Conservation (phyloP, 176 grass and related monocot species). For the Dendrocalamus sinicus region DNA sequence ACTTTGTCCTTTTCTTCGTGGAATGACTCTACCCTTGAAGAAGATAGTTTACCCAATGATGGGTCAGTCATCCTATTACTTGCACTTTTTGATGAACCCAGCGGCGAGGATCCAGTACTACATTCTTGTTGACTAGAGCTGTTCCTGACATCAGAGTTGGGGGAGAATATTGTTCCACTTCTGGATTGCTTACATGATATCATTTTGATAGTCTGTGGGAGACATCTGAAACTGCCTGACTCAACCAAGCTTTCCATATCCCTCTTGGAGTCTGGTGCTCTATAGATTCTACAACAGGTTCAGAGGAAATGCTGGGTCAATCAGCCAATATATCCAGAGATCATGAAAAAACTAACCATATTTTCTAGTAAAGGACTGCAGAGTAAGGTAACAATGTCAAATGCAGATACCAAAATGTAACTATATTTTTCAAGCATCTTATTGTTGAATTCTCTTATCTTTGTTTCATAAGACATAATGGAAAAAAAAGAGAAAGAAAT, state of each 20-base stretch:
- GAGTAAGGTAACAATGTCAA: neutral
- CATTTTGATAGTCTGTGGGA: conserved; percentile 77
- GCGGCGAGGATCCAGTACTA: conserved; percentile 63
- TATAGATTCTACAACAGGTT: conserved; percentile 53
- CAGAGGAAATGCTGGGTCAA: conserved; percentile 28
- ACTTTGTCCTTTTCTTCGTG: conserved; percentile 76
- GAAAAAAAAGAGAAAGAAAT: neutral
- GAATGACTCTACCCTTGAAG: conserved; percentile 76
- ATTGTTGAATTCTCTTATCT: neutral
- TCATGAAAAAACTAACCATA: conserved; percentile 6
- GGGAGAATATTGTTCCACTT: conserved; percentile 65
- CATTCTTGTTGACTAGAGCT: conserved; percentile 54
- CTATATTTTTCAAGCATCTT: conserved; percentile 12
- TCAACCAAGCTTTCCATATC: conserved; percentile 55
- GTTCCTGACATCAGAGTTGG: conserved; percentile 55
- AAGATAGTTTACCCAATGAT: conserved; percentile 64
- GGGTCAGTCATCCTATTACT: conserved; percentile 78
- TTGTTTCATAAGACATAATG: conserved; percentile 12
- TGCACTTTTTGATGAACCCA: conserved; percentile 67
- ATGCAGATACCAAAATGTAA: conserved; percentile 2
- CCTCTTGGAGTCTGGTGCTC: conserved; percentile 48
- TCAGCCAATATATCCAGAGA: neutral
- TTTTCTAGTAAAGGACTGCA: neutral
- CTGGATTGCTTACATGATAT: conserved; percentile 72
- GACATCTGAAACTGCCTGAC: conserved; percentile 61